Percentiles rank a stretch among this genome's conserved stretches.
phyloP scores from a whole-genome alignment of 179 eudicot species.

The Silene coronaria region DNA sequence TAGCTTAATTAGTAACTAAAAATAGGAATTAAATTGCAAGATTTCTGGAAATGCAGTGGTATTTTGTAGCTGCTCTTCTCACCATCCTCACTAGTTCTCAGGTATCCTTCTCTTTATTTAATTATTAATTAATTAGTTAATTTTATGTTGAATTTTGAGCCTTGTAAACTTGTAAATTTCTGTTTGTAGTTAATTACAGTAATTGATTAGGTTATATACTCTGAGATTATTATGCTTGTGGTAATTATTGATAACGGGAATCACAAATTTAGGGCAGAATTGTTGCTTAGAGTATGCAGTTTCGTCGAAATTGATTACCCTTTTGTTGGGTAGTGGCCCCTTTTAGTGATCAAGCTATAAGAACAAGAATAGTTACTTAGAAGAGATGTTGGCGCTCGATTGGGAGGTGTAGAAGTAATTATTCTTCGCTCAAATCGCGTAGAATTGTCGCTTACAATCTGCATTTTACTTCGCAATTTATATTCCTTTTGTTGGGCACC shows the following conservation, averaged over 20 bases:
- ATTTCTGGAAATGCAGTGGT: slow-evolving; percentile 59
- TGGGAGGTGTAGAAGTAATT: too few species aligned
- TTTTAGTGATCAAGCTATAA: too few species aligned
- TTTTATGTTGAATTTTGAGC: neutral
- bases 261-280: neutral
- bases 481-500: neutral
- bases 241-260: neutral
- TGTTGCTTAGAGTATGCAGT: neutral
- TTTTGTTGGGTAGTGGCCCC: too few species aligned
- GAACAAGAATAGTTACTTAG: too few species aligned
- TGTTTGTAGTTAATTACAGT: neutral
- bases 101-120: slow-evolving; percentile 27
- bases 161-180: neutral
- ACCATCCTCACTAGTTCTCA: slow-evolving; percentile 81
- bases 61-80: slow-evolving; percentile 72
- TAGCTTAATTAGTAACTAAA: neutral
- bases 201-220: neutral
- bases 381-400: too few species aligned
- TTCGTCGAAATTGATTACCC: neutral
- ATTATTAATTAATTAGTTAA: neutral
- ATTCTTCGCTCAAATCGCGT: too few species aligned
- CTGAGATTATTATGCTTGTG: neutral
- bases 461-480: neutral
- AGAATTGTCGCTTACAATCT: too few species aligned
- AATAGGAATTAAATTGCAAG: neutral